Evolutionary conservation across 148 eudicot species (phyloP).

Genomic region (Chenopodium berlandieri): DNA sequence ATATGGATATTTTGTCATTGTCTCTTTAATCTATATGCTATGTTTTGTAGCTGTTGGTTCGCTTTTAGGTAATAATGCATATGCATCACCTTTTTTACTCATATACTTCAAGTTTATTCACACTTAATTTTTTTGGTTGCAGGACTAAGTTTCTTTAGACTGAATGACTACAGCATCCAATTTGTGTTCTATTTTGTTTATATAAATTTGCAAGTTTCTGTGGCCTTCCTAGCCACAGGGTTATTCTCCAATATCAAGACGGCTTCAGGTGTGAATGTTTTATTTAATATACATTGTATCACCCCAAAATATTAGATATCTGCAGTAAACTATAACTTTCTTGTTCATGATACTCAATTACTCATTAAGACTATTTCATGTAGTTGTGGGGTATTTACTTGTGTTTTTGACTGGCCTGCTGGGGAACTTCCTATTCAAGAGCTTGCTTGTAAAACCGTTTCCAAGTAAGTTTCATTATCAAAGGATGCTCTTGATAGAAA

Average conservation of each 20-base stretch:
- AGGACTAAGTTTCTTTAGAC: slow-evolving; percentile 61
- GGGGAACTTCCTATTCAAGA: slow-evolving; percentile 64
- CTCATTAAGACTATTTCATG: slow-evolving; percentile 16
- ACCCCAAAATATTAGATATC: neutral
- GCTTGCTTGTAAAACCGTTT: slow-evolving; percentile 55
- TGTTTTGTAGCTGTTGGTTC: slow-evolving; percentile 77
- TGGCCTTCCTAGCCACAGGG: slow-evolving; percentile 65
- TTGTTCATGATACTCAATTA: slow-evolving; percentile 1
- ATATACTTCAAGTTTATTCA: neutral
- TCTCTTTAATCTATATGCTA: slow-evolving; percentile 67
- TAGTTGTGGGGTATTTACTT: slow-evolving; percentile 70
- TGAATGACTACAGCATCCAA: slow-evolving; percentile 73
- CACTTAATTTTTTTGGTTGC: slow-evolving; percentile 21
- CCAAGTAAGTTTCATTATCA: slow-evolving; percentile 48
- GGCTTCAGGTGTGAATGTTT: slow-evolving; percentile 59
- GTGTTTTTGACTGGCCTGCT: slow-evolving; percentile 66
- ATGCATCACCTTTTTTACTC: slow-evolving; percentile 3
- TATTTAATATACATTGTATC: neutral
- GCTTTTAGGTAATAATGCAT: slow-evolving; percentile 48
- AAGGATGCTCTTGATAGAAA: neutral
- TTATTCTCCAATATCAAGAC: slow-evolving; percentile 64
- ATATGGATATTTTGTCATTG: slow-evolving; percentile 61
- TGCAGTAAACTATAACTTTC: neutral
- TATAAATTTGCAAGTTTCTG: slow-evolving; percentile 71
- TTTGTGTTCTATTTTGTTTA: slow-evolving; percentile 70